phyloP scores from a whole-genome alignment of 306 rosid species.

The Prunus padus region DNA sequence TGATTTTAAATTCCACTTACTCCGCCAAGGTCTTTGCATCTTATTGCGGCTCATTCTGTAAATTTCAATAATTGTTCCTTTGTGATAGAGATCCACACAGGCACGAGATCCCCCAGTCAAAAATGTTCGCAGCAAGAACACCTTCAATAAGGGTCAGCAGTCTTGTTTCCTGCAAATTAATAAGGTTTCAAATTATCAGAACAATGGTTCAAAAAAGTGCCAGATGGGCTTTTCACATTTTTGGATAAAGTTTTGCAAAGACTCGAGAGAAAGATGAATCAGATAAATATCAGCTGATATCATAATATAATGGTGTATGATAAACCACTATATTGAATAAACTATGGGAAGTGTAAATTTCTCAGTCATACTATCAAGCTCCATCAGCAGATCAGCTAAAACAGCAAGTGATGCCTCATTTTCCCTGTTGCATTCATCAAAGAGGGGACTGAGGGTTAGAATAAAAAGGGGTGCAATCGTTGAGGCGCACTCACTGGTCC shows the following conservation, averaged over 20 bases:
- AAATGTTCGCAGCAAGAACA: constrained; percentile 97
- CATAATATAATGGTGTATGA: neutral
- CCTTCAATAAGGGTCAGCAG: constrained; percentile 89
- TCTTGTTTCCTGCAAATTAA: constrained; percentile 73
- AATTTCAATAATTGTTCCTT: constrained; percentile 98
- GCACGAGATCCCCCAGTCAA: constrained; percentile 99
- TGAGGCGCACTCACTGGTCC: neutral
- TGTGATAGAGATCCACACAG: constrained; percentile 94
- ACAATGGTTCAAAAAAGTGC: constrained; percentile 13
- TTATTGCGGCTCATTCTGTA: constrained; percentile 97
- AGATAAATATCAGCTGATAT: neutral
- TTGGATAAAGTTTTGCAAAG: neutral
- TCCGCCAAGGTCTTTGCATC: constrained; percentile 97
- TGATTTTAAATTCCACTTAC: constrained; percentile 42
- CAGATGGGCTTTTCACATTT: neutral
- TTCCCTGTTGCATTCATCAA: constrained; percentile 53
- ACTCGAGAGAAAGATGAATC: constrained; percentile 2
- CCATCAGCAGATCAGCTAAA: constrained; percentile 82
- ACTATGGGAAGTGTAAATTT: constrained; percentile 38
- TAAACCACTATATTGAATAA: neutral
- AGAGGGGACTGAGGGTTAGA: neutral
- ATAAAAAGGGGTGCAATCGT: neutral
- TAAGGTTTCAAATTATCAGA: constrained; percentile 21
- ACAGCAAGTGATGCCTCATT: constrained; percentile 99
- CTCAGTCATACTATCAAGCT: constrained; percentile 92